Percentiles rank a stretch among this genome's conserved stretches.
phyloP scores from a whole-genome alignment of 2,329 filamentous ascomycete genomes.

The Ophiostoma sp. region DNA sequence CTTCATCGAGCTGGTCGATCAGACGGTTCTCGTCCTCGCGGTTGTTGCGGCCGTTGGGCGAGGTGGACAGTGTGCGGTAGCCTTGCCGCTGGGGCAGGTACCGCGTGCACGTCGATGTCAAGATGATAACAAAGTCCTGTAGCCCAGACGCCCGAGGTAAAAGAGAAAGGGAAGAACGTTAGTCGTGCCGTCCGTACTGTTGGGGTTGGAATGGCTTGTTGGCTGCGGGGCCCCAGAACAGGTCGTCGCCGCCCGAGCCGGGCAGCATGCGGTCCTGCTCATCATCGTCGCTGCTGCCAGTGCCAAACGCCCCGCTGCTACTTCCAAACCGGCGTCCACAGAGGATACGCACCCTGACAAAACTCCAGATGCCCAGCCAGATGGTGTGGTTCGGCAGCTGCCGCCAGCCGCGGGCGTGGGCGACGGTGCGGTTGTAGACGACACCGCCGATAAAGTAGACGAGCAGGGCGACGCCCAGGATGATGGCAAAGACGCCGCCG shows the following conservation, averaged over 20 bases:
- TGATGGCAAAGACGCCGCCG: constrained; percentile 82
- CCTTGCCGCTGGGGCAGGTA: constrained; percentile 65
- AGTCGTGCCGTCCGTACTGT: constrained; percentile 23
- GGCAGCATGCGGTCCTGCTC: constrained; percentile 11
- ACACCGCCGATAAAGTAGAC: constrained; percentile 92
- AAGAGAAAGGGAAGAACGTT: constrained; percentile 30
- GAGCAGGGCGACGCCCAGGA: constrained; percentile 71
- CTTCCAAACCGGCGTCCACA: constrained; percentile 16
- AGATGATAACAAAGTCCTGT: constrained; percentile 66
- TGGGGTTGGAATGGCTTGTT: constrained; percentile 1
- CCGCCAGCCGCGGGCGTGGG: constrained; percentile 91
- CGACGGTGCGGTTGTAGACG: constrained; percentile 92
- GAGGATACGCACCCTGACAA: constrained; percentile 67
- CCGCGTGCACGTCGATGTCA: constrained; percentile 68
- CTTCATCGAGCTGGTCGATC: constrained; percentile 94
- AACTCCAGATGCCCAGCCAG: constrained; percentile 85
- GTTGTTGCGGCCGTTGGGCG: constrained; percentile 52
- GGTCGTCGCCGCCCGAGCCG: constrained; percentile 6
- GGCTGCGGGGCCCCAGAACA: constrained; percentile 13
- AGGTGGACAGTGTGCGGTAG: constrained; percentile 64
- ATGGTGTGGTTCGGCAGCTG: constrained; percentile 92
- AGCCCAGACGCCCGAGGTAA: not conserved
- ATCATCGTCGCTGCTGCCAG: not conserved
- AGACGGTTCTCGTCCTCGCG: constrained; percentile 86
- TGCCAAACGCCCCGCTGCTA: not conserved